Evolutionary conservation across 78 protist genomes (phyloP), one percentile per base, ranked within the genome.

Genomic region (Dictyostelium purpureum): DNA sequence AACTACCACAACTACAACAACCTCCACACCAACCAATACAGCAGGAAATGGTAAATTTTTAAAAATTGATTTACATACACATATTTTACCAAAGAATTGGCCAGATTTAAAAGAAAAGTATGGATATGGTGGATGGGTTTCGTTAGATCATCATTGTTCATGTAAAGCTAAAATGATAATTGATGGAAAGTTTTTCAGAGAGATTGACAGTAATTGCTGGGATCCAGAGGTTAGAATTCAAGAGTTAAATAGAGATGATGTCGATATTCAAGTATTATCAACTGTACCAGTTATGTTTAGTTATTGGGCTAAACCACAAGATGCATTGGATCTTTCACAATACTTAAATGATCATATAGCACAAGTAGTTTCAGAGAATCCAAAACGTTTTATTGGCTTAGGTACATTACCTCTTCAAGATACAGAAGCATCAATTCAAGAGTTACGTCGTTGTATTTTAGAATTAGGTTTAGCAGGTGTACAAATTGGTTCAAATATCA

Each of bases 361-460:
- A 37, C 77, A 85, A n/a, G 96, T 92, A 0, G 88, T 79, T 24
- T 35, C 77, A 16, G 79, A 78, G 77, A 77, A 98, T 52, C 98
- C 98, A n/a, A 88, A 69, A 35, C 38, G 96, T 33, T 98, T 96
- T 38, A 79, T 98, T 16, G 99, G 98, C 1, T 76, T 98, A 9
- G 98, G 99, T 31, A 97, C 98, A 9, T 66, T 98, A 26, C 99
- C 99, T 11, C 49, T 98, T 95, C 99, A 98, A 82, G 88, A 45
- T 52, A 96, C 98, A 11, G 94, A 93, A 26, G 52, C 95, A 21
- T 98, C 99, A 0, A 83, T 95, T 28, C 51, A 67, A 38, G 98
- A 97, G 90, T 65, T 96, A 61, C 49, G 95, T 31, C 37, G 95
- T 28, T 92, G 95, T 18, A 47, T 71, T 5, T 31, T 66, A 9